Evolutionary conservation across 495 filamentous ascomycete species (phyloP), one percentile per base, ranked within the genome.

Genomic region (Aspergillus leporis): DNA sequence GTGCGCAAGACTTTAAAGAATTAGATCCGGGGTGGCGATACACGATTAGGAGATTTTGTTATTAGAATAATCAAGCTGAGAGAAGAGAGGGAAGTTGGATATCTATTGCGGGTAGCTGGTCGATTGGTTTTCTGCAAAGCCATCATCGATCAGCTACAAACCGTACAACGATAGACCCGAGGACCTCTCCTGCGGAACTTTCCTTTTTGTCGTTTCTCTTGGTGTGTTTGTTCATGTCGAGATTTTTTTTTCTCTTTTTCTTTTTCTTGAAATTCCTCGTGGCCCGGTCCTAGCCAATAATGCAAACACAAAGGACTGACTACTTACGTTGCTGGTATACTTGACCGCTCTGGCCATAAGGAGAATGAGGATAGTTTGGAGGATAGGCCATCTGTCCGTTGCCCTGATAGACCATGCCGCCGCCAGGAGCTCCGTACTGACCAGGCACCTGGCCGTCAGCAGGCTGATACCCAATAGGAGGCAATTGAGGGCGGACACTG

Each of bases 381-480:
- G 74, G 78, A 60, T 82, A 83, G 62, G 91, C 91, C 69, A 93
- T 89, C 58, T 88, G 81, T 58, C 86, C 87, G 60, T 85, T 85
- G 56, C 78, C 82, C 61, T 84, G 84, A 55, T 82, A 81, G 49
- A 81, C 78, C 74, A 83, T 80, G 10, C 77, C 76, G 60, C 77
- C 74, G 18, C 72, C 74, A n/a, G 84, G 82, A 41, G 84, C 83
- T 28, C 85, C 80, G 66, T 95, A 94, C 55, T 87, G 87, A 45
- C 78, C 77, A 28, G 85, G 78, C 41, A 84, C 82, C 64, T 85
- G 83, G 59, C 77, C 81, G 46, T 85, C 84, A 22, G 87, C 82
- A 50, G 83, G 81, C 66, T 87, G 83, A 66, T 94, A 96, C 8
- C 89, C 91, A 69, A 97, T 93, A 9, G 92, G 92, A 21, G 92